A percentile compares a stretch with the other conserved stretches of the same genome.
Evolutionary conservation across 805 yeast genomes (phyloP).

Genomic region (Wickerhamomyces strasburgensis): DNA sequence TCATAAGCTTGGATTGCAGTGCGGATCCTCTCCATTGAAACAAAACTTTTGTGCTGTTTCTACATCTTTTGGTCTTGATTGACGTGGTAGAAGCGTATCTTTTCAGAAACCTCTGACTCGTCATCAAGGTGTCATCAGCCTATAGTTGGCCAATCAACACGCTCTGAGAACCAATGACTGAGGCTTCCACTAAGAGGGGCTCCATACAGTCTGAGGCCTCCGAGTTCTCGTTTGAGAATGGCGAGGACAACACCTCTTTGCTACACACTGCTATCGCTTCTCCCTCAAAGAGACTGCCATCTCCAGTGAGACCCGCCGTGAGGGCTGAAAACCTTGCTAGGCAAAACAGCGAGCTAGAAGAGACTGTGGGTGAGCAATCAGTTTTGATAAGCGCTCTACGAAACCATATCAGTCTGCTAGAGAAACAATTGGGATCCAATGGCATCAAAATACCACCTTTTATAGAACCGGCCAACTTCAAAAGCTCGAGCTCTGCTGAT

Average conservation of each 20-base stretch:
- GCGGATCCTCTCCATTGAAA: no score
- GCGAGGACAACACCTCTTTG: conserved; percentile 4
- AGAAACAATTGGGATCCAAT: conserved; percentile 9
- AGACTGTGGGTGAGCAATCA: conserved; percentile 13
- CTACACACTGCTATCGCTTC: not conserved
- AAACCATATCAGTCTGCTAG: conserved; percentile 13
- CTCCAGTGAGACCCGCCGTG: conserved; percentile 5
- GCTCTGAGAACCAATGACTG: no score
- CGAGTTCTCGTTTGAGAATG: conserved; percentile 18
- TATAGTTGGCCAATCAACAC: no score
- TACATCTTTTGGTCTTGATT: no score
- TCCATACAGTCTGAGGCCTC: conserved; percentile 14
- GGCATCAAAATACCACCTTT: conserved; percentile 11
- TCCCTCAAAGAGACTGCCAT: conserved; percentile 9
- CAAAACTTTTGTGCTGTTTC: no score
- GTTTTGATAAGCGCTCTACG: conserved; percentile 12
- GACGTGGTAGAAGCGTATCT: no score
- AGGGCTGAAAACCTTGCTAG: conserved; percentile 11
- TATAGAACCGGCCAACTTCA: conserved; percentile 5
- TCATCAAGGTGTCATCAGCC: no score
- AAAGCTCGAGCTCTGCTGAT: conserved; percentile 6
- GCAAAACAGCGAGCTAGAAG: conserved; percentile 17
- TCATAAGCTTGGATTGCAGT: no score
- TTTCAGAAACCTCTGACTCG: no score
- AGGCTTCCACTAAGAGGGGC: conserved; percentile 15